Percentiles rank a stretch among this genome's conserved stretches.
phyloP scores from a whole-genome alignment of 78 protist genomes.

The Protostelium mycophagum region DNA sequence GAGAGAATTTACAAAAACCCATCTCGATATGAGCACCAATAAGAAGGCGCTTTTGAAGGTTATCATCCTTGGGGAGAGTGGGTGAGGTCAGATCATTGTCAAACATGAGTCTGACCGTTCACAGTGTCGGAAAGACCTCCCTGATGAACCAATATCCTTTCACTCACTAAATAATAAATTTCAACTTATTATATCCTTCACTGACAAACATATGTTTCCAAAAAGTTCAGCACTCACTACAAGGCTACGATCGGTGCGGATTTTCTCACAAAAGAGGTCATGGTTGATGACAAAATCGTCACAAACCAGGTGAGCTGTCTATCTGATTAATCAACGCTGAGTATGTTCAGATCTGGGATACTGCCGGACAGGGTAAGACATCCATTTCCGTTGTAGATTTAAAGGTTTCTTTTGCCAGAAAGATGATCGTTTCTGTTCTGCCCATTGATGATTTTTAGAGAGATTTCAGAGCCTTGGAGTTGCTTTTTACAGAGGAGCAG shows the following conservation, averaged over 20 bases:
- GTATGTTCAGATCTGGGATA: not conserved
- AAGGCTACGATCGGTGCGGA: conserved; percentile 23
- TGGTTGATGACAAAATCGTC: conserved; percentile 9
- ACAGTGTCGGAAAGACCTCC: conserved; percentile 17
- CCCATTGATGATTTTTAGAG: too few relatives aligned
- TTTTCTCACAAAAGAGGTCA: conserved; percentile 5
- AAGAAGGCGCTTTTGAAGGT: not conserved
- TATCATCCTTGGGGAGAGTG: not conserved
- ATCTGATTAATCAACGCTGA: not conserved
- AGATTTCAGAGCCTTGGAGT: conserved; percentile 6
- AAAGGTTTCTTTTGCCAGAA: too few relatives aligned
- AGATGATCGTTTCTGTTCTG: too few relatives aligned
- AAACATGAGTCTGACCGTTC: not conserved
- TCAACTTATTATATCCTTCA: not conserved
- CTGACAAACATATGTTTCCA: not conserved
- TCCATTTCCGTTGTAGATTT: too few relatives aligned
- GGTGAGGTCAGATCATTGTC: not conserved
- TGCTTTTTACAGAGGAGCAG: conserved; percentile 22
- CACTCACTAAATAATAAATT: too few relatives aligned
- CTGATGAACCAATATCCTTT: conserved; percentile 20
- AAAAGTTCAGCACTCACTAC: conserved; percentile 15
- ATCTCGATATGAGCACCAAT: not conserved
- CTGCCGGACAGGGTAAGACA: not conserved
- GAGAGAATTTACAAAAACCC: too few relatives aligned
- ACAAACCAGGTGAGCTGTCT: not conserved